Base-by-base conservation (phyloP, 371 early-diverging fungal genomes). In the Apophysomyces sp. region DNA sequence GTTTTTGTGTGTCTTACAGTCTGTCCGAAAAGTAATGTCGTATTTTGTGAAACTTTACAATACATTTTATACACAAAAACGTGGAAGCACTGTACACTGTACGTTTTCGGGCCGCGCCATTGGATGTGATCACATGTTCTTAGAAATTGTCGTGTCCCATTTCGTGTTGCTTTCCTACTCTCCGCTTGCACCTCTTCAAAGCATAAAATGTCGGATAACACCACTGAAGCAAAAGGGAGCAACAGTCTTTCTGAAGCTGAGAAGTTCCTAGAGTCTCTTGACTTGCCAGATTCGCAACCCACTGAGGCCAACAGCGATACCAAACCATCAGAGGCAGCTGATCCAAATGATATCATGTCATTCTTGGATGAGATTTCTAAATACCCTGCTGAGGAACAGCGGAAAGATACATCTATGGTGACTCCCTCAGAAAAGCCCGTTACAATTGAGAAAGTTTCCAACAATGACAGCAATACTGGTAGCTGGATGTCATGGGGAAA, bases 361-460 rank as follows among this genome's bases (percentile, higher is more conserved):
- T 82, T 82, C 51, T 62, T 82, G 18, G 82, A 82, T 60, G 82
- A 82, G 60, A 78, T 82, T 39, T 63, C 82, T 13, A 74, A 78
- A 9, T 74, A 75, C 40, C 75, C 74, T 18, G 55, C 67, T 27
- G 62, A 52, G 26, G 26, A 65, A 44, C 30, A 65, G 21, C 32
- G 51, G 29, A 34, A 30, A 37, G 34, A 37, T 4, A 5, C 49
- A 18, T 21, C 37, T 6, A 28, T 0, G 16, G 28, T 4, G 37
- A 36, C 16, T 4, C 49, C 58, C 13, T 52, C 27, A 51, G 57
- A 54, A 18, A 18, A 40, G 18, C 36, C 11, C 24, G 7, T 21
- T 1, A 13, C 56, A 52, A 53, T 16, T 21, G 27, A 30, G n/a
- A 44, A 29, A 54, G 16, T 16, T 15, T 18, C 37, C 54, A 51